phyloP scores from a whole-genome alignment of 805 yeast genomes.

The Wickerhamomyces rabaulensis region DNA sequence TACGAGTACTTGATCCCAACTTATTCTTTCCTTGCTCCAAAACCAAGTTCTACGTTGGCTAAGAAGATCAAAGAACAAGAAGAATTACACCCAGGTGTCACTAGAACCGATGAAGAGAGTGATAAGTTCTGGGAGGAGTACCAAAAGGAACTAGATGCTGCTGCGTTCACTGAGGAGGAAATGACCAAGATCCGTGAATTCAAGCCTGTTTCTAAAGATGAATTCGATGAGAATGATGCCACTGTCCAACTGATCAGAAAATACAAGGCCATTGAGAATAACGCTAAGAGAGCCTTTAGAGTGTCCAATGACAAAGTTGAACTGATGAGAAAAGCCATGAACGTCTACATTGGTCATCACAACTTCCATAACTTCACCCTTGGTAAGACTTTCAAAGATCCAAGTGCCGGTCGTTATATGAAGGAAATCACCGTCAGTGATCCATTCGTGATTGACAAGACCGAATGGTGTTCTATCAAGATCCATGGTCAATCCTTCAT shows the following conservation, averaged over 20 bases:
- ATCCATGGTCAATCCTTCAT: constrained; percentile 98
- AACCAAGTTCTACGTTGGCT: constrained; percentile 64
- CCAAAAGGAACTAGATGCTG: constrained; percentile 31
- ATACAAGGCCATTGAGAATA: constrained; percentile 59
- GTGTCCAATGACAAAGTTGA: constrained; percentile 57
- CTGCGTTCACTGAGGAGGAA: constrained; percentile 25
- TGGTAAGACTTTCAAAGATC: constrained; percentile 78
- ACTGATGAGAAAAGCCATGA: constrained; percentile 61
- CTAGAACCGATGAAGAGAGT: constrained; percentile 64
- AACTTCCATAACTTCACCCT: constrained; percentile 87
- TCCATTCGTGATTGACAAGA: constrained; percentile 86
- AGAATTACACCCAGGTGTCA: constrained; percentile 49
- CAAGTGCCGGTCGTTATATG: constrained; percentile 82
- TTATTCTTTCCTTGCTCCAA: constrained; percentile 86
- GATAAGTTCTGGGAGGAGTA: constrained; percentile 65
- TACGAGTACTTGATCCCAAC: constrained; percentile 94
- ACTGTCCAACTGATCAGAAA: constrained; percentile 37
- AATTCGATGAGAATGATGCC: constrained; percentile 35
- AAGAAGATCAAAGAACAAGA: constrained; percentile 51
- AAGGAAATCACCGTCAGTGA: constrained; percentile 72
- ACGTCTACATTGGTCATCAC: constrained; percentile 77
- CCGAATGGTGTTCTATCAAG: constrained; percentile 95
- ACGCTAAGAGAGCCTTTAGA: constrained; percentile 63
- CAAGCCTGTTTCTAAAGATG: constrained; percentile 32
- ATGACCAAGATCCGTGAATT: constrained; percentile 22